These are phyloP conservation scores for Metarhizium robertsii DNA, from an alignment of 2,329 filamentous ascomycete species.

Conservation along the genomic window DNA sequence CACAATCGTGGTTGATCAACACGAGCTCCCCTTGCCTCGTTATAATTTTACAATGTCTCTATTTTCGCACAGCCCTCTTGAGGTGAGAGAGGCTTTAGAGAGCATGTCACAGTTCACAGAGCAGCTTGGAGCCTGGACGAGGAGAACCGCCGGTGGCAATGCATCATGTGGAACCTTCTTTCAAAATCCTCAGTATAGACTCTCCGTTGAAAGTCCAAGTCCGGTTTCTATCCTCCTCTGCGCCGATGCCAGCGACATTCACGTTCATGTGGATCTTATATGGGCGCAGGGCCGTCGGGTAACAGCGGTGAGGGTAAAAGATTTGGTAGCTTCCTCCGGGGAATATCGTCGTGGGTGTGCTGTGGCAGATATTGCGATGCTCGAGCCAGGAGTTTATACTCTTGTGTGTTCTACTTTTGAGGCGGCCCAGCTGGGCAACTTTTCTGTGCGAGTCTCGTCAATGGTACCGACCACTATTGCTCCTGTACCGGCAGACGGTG, in stretches of 20 bases:
- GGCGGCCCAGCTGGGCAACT: slow-evolving; percentile 63
- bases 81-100: slow-evolving; percentile 52
- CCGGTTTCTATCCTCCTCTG: slow-evolving; percentile 67
- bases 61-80: slow-evolving; percentile 58
- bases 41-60: slow-evolving; percentile 85
- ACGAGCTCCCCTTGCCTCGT: slow-evolving; percentile 60
- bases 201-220: slow-evolving; percentile 47
- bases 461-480: slow-evolving; percentile 45
- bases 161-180: slow-evolving; percentile 66
- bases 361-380: slow-evolving; percentile 48
- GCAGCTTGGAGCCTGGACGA: slow-evolving; percentile 61
- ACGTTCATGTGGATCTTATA: slow-evolving; percentile 77
- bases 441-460: slow-evolving; percentile 66
- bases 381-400: slow-evolving; percentile 72
- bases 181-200: slow-evolving; percentile 78
- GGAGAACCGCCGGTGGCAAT: slow-evolving; percentile 75
- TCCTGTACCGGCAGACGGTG: slow-evolving; percentile 61
- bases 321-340: slow-evolving; percentile 75
- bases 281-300: slow-evolving; percentile 68
- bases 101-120: slow-evolving; percentile 50
- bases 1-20: slow-evolving; percentile 64
- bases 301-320: slow-evolving; percentile 58
- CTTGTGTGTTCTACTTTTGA: slow-evolving; percentile 89
- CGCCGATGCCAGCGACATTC: slow-evolving; percentile 54
- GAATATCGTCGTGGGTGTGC: slow-evolving; percentile 79